phyloP scores from a whole-genome alignment of 1,139 yeast species.

The Taphrina communis region DNA sequence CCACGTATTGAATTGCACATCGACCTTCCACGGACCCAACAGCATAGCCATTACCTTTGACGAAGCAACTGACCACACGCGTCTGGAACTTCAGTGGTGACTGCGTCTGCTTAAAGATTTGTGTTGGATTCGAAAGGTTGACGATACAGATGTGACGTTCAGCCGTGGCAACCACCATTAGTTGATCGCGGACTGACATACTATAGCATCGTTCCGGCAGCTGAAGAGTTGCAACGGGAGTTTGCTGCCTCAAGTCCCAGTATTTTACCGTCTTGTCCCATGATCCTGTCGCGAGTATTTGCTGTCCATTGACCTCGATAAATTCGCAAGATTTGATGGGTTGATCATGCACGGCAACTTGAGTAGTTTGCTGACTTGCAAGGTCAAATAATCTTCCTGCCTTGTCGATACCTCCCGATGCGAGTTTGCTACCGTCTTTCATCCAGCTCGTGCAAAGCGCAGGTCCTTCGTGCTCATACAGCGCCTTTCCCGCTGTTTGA shows the following conservation, averaged over 20 bases:
- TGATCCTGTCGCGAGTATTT: slow-evolving; percentile 87
- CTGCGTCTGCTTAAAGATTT: slow-evolving; percentile 71
- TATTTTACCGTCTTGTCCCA: slow-evolving; percentile 96
- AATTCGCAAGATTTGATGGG: slow-evolving; percentile 76
- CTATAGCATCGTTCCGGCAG: slow-evolving; percentile 91
- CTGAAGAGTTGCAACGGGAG: slow-evolving; percentile 78
- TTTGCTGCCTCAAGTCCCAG: slow-evolving; percentile 91
- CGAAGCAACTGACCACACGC: slow-evolving; percentile 78
- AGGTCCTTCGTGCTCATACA: slow-evolving; percentile 89
- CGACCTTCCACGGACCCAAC: slow-evolving; percentile 94
- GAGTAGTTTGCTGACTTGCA: slow-evolving; percentile 78
- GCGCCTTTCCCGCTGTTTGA: slow-evolving; percentile 80
- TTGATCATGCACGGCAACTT: slow-evolving; percentile 84
- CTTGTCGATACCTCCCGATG: slow-evolving; percentile 93
- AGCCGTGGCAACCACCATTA: slow-evolving; percentile 90
- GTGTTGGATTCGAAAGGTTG: slow-evolving; percentile 78
- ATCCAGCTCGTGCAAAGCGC: slow-evolving; percentile 85
- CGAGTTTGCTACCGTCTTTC: slow-evolving; percentile 81
- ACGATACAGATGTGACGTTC: slow-evolving; percentile 80
- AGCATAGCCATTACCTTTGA: slow-evolving; percentile 90
- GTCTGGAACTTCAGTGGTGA: slow-evolving; percentile 96
- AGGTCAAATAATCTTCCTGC: slow-evolving; percentile 84
- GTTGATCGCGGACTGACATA: slow-evolving; percentile 81
- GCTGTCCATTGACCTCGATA: slow-evolving; percentile 73
- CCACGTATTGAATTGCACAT: slow-evolving; percentile 94